Base-by-base conservation (phyloP, 805 yeast genomes). In the Brettanomyces anomalus region DNA sequence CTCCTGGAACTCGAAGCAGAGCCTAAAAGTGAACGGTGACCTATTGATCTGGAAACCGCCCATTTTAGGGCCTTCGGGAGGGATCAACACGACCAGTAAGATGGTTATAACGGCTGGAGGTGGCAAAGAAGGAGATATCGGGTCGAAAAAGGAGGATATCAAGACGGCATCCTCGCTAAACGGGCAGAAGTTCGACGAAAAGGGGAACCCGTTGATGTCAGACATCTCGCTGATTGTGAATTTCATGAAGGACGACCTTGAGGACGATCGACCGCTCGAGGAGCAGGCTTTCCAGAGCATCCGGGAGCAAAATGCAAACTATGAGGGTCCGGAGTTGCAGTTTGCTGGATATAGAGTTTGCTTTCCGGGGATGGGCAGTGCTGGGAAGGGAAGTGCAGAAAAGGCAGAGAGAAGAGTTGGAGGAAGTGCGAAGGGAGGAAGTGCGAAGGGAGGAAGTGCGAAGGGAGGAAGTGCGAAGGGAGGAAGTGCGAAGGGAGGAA, bases 41-140 rank as follows among this genome's bases (percentile, higher is more conserved):
- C 68, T 70, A 35, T 63, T 87, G 13, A 48, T 86, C 13, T 87
- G 96, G 95, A 84, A 82, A 52, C 88, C 89, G 1, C 71, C 85
- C 61, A 72, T 85, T n/a, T 72, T 78, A 52, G 95, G 95, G 0
- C 90, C 93, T 0, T 81, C 89, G 0, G 87, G 93, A 18, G 95
- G 95, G 13, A 80, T 86, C 31, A 82, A 83, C 52, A 76, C 82
- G 0, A 77, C 76, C 0, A 70, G 76, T 1, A 66, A 73, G 1
- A 57, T 56, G 62, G 65, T 62, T 32, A 39, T 58, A 5, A 62
- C 67, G 0, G 45, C 45, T 24, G 44, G 48, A 24, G 44, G 33
- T 41, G 40, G 20, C 40, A 26, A 37, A 21, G 18, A 20, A 21
- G 31, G 15, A 10, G 47, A 35, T 30, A 36, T 33, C 17, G 26